phyloP scores from a whole-genome alignment of 768 basidiomycete species.

The Auricularia sp. region DNA sequence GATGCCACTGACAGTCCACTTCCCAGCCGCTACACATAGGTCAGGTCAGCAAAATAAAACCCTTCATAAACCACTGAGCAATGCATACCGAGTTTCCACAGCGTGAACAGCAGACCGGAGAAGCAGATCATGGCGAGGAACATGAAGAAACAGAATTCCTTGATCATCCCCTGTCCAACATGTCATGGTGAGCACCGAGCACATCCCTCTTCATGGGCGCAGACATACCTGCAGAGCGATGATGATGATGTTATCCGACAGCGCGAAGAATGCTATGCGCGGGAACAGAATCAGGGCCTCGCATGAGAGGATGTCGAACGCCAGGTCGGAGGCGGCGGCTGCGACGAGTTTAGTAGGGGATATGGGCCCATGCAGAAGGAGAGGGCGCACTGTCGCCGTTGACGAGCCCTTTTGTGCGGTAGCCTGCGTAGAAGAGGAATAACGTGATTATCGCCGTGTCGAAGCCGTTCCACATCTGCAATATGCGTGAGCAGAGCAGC shows the following conservation, averaged over 20 bases:
- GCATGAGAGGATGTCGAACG: slow-evolving; percentile 78
- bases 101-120: slow-evolving; percentile 58
- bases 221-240: slow-evolving; percentile 37
- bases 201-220: background rate
- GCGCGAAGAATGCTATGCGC: slow-evolving; percentile 73
- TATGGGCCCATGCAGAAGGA: background rate
- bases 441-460: slow-evolving; percentile 66
- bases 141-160: slow-evolving; percentile 72
- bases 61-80: too few relatives aligned
- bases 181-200: background rate
- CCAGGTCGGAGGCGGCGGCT: slow-evolving; percentile 47
- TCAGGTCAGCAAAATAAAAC: too few relatives aligned
- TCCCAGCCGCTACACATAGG: background rate
- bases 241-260: slow-evolving; percentile 70
- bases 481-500: background rate
- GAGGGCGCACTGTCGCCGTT: slow-evolving; percentile 37
- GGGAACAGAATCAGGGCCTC: slow-evolving; percentile 82
- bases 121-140: slow-evolving; percentile 70
- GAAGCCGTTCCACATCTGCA: slow-evolving; percentile 84
- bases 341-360: background rate
- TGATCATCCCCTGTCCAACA: slow-evolving; percentile 56
- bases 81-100: slow-evolving; percentile 27
- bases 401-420: slow-evolving; percentile 57
- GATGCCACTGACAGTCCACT: background rate
- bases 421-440: slow-evolving; percentile 54